A percentile compares a stretch with the other conserved stretches of the same genome.
Conservation (phyloP, 2,329 filamentous ascomycete species). For the Aspergillus persii region DNA sequence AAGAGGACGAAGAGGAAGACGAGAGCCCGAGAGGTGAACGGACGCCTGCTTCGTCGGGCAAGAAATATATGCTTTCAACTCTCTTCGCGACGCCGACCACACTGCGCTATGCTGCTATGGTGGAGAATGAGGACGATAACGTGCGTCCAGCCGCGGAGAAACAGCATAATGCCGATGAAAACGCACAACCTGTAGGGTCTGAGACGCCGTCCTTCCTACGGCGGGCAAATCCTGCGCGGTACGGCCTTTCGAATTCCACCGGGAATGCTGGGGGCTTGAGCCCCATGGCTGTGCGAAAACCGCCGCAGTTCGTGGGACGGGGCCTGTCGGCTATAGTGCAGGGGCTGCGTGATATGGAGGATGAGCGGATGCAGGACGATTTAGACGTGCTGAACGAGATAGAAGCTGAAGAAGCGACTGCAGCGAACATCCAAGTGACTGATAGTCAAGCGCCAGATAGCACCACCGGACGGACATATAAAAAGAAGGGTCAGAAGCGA, state of each 20-base stretch:
- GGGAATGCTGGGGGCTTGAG: constrained; percentile 27
- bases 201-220: constrained; percentile 42
- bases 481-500: constrained; percentile 51
- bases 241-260: constrained; percentile 15
- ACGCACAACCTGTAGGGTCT: constrained; percentile 19
- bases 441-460: constrained; percentile 36
- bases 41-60: constrained; percentile 45
- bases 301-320: constrained; percentile 37
- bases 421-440: constrained; percentile 29
- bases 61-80: constrained; percentile 45
- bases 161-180: constrained; percentile 4
- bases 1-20: constrained; percentile 27
- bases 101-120: constrained; percentile 41
- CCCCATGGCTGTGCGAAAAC: constrained; percentile 38
- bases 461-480: constrained; percentile 29
- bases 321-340: constrained; percentile 40
- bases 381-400: constrained; percentile 45
- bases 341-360: constrained; percentile 40
- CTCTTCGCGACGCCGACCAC: constrained; percentile 48
- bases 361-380: constrained; percentile 43
- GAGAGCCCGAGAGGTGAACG: constrained; percentile 26
- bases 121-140: constrained; percentile 31
- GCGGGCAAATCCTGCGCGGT: constrained; percentile 34
- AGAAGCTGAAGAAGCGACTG: constrained; percentile 36
- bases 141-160: background rate